Base-by-base conservation (phyloP, 805 yeast genomes). In the Sungouiella thailandica region DNA sequence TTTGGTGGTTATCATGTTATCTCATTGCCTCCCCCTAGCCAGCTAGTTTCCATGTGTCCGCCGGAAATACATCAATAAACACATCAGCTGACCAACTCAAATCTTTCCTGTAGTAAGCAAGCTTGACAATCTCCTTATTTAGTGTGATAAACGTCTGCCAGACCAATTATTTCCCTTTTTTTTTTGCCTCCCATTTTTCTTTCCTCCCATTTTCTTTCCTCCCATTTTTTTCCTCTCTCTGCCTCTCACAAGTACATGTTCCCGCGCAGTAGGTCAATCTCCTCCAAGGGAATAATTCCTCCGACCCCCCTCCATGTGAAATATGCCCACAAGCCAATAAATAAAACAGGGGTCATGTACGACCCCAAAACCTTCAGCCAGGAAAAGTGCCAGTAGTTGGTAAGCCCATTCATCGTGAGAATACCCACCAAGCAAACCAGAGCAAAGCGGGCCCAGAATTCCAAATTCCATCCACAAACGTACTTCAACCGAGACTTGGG, bases 151-250 rank as follows among this genome's bases (percentile, higher is more conserved):
- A n/a, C n/a, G n/a, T n/a, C n/a, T n/a, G n/a, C n/a, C n/a, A n/a
- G n/a, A n/a, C n/a, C n/a, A n/a, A n/a, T n/a, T n/a, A n/a, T n/a
- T n/a, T n/a, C n/a, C n/a, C n/a, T 9, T 19, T 19, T 9, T 9
- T 19, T 19, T 19, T 19, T 7, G 8, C 9, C 22, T 19, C 9
- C 22, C 22, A 7, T 19, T 19, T 19, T 9, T 9, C 16, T 26
- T 26, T 26, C 18, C 17, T 11, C 19, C 20, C 31, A 19, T 26
- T 17, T 16, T 10, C 26, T 22, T 27, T 17, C 13, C 22, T 25
- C 15, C 22, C 7, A 7, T 19, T 19, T 19, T 9, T 52, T 34
- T 79, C 79, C 95, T 95, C 22, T 19, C 22, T 9, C 29, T 32
- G 10, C 12, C 23, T 11, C 17, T 8, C n/a, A 11, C 7, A 14